Evolutionary conservation across 208 protist genomes (phyloP).

Genomic region (Zelonia costaricensis): DNA sequence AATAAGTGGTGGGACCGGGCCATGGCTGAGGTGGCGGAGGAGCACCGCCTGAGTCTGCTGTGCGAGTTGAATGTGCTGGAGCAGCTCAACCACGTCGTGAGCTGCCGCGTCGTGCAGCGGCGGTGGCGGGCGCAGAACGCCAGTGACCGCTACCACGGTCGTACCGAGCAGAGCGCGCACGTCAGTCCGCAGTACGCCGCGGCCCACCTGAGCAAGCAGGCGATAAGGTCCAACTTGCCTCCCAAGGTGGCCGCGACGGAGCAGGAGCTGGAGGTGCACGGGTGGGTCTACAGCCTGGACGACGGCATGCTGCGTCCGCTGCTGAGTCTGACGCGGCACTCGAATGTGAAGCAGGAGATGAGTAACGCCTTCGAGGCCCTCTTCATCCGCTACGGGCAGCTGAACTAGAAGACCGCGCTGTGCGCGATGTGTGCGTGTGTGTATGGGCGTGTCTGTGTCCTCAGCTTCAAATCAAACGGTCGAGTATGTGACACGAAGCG

Average conservation of each 20-base stretch:
- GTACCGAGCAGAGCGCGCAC: too few species aligned
- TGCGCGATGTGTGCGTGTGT: too few species aligned
- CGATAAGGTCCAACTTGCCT: too few species aligned
- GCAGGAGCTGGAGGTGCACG: conserved; percentile 68
- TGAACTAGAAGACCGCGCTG: too few species aligned
- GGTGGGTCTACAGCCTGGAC: conserved; percentile 75
- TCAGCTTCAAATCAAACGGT: too few species aligned
- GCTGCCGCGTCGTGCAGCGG: conserved; percentile 58
- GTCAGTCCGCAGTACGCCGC: too few species aligned
- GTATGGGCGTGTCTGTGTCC: too few species aligned
- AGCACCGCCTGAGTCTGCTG: conserved; percentile 49
- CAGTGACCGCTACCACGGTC: conserved; percentile 45
- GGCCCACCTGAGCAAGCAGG: too few species aligned
- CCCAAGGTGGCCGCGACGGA: too few species aligned
- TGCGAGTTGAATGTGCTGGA: conserved; percentile 81
- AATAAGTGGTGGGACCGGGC: conserved; percentile 69
- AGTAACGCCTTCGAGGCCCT: conserved; percentile 53
- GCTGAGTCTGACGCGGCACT: conserved; percentile 58
- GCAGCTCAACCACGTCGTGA: conserved; percentile 63
- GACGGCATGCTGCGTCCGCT: conserved; percentile 64
- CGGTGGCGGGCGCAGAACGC: conserved; percentile 53
- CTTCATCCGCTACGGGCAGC: conserved; percentile 63
- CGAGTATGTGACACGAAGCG: too few species aligned
- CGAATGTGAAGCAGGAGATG: conserved; percentile 43
- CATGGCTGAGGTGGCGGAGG: conserved; percentile 34